Evolutionary conservation across 78 protist species (phyloP), one percentile per base, ranked within the genome.

Genomic region (Tieghemostelium lacteum): DNA sequence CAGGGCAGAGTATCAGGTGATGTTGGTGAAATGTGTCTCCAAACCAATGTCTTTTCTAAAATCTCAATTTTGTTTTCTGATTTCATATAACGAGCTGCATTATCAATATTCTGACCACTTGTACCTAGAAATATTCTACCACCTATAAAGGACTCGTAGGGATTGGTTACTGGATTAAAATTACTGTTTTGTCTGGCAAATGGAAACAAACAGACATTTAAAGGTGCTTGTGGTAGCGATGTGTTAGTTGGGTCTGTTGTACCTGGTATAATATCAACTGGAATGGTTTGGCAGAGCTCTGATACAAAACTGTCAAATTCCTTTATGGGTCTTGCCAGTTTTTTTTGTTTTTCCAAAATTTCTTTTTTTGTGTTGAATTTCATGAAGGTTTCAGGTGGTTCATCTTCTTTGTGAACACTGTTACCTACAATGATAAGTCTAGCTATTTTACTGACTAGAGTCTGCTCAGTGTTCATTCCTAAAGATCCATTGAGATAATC

Each of bases 21-120:
- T 14, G 93, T 88, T 10, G 93, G 93, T 16, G 93, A 86, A 22
- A 88, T 49, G 34, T 88, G 93, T 75, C 87, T 74, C 93, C 93
- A 88, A 22, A 29, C 26, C 19, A 88, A 36, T 7, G 83, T 88
- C 16, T 67, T 74, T 19, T 75, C 64, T 24, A 55, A 34, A 1
- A 88, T 14, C 22, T 67, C 55, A 28, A 88, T n/a, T 28, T 75
- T 74, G 16, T 17, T 31, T 16, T 66, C 87, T 19, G 8, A 16
- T 19, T 26, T 39, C 40, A 69, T 63, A 61, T 73, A 88, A 58
- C 87, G 67, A 33, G 60, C 20, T n/a, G 78, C 78, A 39, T 88
- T 88, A 12, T 88, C 93, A 24, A 88, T 61, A 31, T 88, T 88
- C 45, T 88, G 93, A 49, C 93, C 93, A 40, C 76, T 50, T 63